Base-by-base conservation (phyloP, 2,329 filamentous ascomycete genomes). In the Rutstroemia sp. region DNA sequence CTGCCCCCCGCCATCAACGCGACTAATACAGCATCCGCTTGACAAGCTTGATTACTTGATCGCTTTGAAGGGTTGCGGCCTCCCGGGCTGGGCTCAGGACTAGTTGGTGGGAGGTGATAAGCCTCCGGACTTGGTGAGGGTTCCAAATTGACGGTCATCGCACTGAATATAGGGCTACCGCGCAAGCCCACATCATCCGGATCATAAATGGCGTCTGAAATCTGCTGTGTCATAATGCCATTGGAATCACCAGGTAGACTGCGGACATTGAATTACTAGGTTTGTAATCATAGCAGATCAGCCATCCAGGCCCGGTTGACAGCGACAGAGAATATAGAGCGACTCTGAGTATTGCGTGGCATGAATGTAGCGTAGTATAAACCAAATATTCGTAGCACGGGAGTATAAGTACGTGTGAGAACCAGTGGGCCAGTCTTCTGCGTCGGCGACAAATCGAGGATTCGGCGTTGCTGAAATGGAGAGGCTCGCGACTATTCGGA, bases 11-110 rank as follows among this genome's bases (percentile, higher is more conserved):
- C 81, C 74, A 92, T 78, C 69, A 78, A 76, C 57, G 75, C 72
- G 60, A 92, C 78, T 70, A 92, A 76, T 61, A 89, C 83, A 63
- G 77, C 81, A 78, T 88, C 83, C 64, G 80, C 82, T 67, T 80
- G 80, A 64, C 74, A 81, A 44, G 79, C 55, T 7, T 59, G 61
- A 51, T 49, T 56, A 25, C 61, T 63, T 2, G 58, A 46, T 44
- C 60, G 60, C 51, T 56, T 54, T 12, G 59, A 54, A 25, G 40
- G 52, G 57, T 65, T 68, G 62, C 60, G 60, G 57, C 54, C 46
- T 39, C 56, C 70, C 9, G 65, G 61, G 65, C 71, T 64, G 65
- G 67, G 69, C 67, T 67, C 60, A 63, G 68, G 70, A 75, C 74
- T 75, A 69, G 73, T 70, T 71, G 69, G 71, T 66, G 73, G 71